Conservation (phyloP, 2,329 filamentous ascomycete species). For the Capronia coronata region DNA sequence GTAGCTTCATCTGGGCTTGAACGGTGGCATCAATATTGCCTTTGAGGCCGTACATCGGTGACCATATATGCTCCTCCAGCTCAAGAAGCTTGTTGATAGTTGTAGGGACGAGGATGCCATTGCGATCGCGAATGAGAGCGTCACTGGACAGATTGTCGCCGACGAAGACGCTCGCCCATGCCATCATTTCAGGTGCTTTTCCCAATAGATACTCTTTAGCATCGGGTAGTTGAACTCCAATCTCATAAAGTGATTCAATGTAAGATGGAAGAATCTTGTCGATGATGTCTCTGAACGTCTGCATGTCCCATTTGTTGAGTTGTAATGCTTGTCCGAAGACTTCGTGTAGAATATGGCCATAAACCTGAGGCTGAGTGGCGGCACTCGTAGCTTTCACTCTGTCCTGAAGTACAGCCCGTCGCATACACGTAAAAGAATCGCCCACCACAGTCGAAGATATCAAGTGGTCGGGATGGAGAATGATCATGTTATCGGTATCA, state of each 20-base stretch:
- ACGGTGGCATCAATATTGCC: constrained; percentile 97
- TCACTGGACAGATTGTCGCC: constrained; percentile 60
- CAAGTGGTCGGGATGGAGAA: constrained; percentile 90
- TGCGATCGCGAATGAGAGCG: constrained; percentile 71
- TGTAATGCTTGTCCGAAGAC: constrained; percentile 87
- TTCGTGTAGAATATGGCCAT: constrained; percentile 89
- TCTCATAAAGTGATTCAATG: constrained; percentile 82
- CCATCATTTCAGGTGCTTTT: constrained; percentile 73
- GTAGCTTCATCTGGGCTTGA: constrained; percentile 73
- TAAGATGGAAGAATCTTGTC: constrained; percentile 65
- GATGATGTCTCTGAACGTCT: constrained; percentile 61
- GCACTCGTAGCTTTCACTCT: constrained; percentile 86
- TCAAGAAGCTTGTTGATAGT: constrained; percentile 90
- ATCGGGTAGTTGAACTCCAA: constrained; percentile 65
- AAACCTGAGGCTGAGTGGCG: constrained; percentile 72
- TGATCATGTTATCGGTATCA: constrained; percentile 74
- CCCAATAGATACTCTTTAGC: constrained; percentile 74
- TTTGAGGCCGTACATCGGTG: constrained; percentile 92
- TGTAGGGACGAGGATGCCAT: constrained; percentile 69
- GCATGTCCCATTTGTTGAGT: constrained; percentile 70
- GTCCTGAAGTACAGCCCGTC: constrained; percentile 88
- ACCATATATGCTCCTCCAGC: constrained; percentile 97
- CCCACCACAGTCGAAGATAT: constrained; percentile 91
- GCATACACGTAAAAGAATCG: constrained; percentile 89
- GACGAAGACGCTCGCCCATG: constrained; percentile 80